Base-by-base conservation (phyloP, 805 yeast genomes). In the Schwanniomyces polymorphus region DNA sequence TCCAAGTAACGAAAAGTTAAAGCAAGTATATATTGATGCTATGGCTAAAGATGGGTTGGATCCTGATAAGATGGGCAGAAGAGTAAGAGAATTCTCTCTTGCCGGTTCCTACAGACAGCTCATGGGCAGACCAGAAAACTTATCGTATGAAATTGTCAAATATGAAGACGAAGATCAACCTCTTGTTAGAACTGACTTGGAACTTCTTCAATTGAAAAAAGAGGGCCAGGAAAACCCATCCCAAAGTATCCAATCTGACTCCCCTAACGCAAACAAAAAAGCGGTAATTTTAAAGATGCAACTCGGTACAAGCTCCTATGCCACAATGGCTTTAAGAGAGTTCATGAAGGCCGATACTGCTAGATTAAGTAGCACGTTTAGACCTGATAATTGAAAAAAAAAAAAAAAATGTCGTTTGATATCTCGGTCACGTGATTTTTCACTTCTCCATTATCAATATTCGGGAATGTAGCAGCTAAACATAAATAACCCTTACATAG, bases 271-370 rank as follows among this genome's bases (percentile, higher is more conserved):
- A 6, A 55, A 54, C 8, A 81, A 79, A 48, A 71, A 75, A 0
- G 97, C 97, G 0, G 81, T 91, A 11, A 76, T 94, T 5, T 64
- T 95, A 48, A 84, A 79, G 55, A 75, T 94, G 76, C 86, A 83
- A 59, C 74, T 94, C 48, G 92, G 91, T 4, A 84, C 88, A 2
- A 86, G 97, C 29, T 85, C 95, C 6, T 94, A 94, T 65, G 99
- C 99, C 1, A 94, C 99, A 0, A 95, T 94, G 99, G 96, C 97
- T 1, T 68, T 94, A 43, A 80, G 99, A 61, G 98, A 94, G 64
- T 80, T 89, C 43, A 83, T 91, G 88, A 86, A 84, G 62, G 78
- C 81, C 27, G 92, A 86, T 54, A 85, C 91, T 2, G 75, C 84
- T 25, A 56, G 72, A 42, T 56, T 63, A 37, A 54, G 68, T 43